Base-by-base conservation (phyloP, 2,329 filamentous ascomycete genomes). In the Neofusicoccum cordaticola region DNA sequence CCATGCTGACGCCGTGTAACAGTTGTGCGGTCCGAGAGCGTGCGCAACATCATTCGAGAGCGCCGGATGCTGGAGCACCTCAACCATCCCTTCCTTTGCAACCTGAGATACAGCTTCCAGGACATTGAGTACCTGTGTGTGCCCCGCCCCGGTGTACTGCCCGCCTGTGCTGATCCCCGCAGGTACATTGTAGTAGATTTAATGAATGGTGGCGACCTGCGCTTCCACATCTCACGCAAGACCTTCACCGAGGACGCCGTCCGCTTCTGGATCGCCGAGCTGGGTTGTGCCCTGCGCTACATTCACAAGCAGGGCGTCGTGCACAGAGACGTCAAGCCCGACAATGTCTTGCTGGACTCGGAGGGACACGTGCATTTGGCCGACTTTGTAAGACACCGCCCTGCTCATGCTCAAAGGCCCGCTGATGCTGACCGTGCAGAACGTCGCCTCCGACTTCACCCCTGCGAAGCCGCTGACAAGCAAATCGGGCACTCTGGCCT, bases 41-140 rank as follows among this genome's bases (percentile, higher is more conserved):
- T 98, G 67, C 90, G 94, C 73, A 99, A 99, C 77, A 99, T 99
- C 71, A 95, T 99, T 74, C 90, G 95, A 71, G 95, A 99, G 83
- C 88, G 95, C 68, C 89, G 94, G 75, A 99, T 99, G 95, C 86
- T 99, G 74, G 93, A 99, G 81, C 93, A 98, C 77, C 86, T 99
- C 72, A 97, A 97, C 77, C 95, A 99, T 74, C 93, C 94, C 31
- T 99, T 98, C 78, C 90, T 99, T 71, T 98, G 94, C 83, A 99
- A 99, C 79, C 82, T 99, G 83, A 91, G 95, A 73, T 99, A 98
- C 81, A 97, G 93, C 80, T 99, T 99, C 76, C 95, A 99, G 80
- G 95, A 99, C 79, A 93, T 98, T 72, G 95, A 99, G 79, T 99
- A 99, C 80, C 90, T 99, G 92, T 97, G 84, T 74, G 91, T 78